These are phyloP conservation scores for Aristolochia californica DNA, from an alignment of 164 flowering plant genomes.

Conservation along the genomic window DNA sequence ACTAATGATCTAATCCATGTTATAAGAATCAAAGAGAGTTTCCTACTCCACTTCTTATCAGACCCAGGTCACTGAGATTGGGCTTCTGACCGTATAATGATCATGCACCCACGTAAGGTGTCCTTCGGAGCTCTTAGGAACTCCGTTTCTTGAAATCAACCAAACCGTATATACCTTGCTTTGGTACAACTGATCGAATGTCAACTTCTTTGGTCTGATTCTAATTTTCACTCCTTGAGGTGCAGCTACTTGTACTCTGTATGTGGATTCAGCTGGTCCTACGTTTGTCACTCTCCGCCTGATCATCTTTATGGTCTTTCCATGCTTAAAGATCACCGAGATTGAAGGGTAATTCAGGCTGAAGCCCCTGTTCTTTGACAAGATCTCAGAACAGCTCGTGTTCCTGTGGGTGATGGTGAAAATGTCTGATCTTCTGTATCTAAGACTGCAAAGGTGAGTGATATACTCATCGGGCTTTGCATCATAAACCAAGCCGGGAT, in stretches of 20 bases:
- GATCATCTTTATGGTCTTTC: conserved; percentile 31
- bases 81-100: conserved; percentile 54
- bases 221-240: conserved; percentile 64
- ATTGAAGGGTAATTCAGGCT: conserved; percentile 89
- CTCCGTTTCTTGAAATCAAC: conserved; percentile 42
- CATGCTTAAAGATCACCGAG: conserved; percentile 48
- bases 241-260: conserved; percentile 51
- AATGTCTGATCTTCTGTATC: conserved; percentile 51
- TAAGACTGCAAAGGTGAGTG: conserved; percentile 61
- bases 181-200: conserved; percentile 43
- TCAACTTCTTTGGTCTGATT: conserved; percentile 49
- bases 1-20: background rate
- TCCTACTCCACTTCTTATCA: conserved; percentile 3
- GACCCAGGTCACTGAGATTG: conserved; percentile 75
- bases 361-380: conserved; percentile 44
- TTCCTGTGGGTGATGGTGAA: conserved; percentile 61
- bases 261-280: conserved; percentile 63
- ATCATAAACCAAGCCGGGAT: conserved; percentile 81
- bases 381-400: conserved; percentile 47
- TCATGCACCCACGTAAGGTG: conserved; percentile 61
- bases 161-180: conserved; percentile 50
- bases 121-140: conserved; percentile 35
- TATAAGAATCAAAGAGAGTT: background rate
- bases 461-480: conserved; percentile 61
- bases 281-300: conserved; percentile 67